These are phyloP conservation scores for Apiotrichum porosum DNA, from an alignment of 1,284 basidiomycete genomes.

Conservation along the genomic window DNA sequence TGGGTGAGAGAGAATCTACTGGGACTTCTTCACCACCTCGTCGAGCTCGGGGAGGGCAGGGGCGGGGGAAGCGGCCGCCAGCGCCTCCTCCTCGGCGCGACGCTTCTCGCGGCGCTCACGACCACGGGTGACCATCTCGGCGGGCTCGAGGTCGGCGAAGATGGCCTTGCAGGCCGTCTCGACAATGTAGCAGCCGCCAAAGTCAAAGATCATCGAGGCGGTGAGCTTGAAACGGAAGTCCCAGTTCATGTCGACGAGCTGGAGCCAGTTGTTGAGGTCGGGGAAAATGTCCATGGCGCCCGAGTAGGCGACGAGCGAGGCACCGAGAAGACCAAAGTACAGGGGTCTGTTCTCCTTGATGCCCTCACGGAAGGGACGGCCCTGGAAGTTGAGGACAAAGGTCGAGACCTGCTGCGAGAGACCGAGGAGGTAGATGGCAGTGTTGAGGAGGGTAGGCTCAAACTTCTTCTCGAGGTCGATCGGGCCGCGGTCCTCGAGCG, in stretches of 20 bases:
- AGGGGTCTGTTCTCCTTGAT: slow-evolving; percentile 86
- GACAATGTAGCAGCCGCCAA: slow-evolving; percentile 77
- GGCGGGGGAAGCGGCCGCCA: slow-evolving; percentile 8
- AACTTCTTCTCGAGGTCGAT: slow-evolving; percentile 94
- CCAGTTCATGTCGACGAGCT: slow-evolving; percentile 85
- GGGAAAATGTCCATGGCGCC: slow-evolving; percentile 90
- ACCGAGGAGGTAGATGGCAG: slow-evolving; percentile 87
- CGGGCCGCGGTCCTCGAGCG: slow-evolving; percentile 66
- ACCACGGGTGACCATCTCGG: slow-evolving; percentile 75
- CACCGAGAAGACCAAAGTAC: slow-evolving; percentile 85
- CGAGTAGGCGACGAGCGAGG: slow-evolving; percentile 81
- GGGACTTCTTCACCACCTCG: slow-evolving; percentile 20
- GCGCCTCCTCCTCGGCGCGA: slow-evolving; percentile 42
- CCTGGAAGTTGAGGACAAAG: slow-evolving; percentile 95
- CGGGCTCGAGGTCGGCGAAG: slow-evolving; percentile 85
- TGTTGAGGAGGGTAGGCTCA: slow-evolving; percentile 85
- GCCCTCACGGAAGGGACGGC: slow-evolving; percentile 91
- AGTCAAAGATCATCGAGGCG: slow-evolving; percentile 77
- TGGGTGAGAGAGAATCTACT: too few relatives aligned
- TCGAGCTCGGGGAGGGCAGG: slow-evolving; percentile 13
- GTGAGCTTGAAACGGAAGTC: slow-evolving; percentile 80
- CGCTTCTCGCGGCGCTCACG: slow-evolving; percentile 62
- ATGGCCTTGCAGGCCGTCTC: slow-evolving; percentile 77
- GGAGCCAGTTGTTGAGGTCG: slow-evolving; percentile 93
- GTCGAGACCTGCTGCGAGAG: slow-evolving; percentile 94